These are phyloP conservation scores for Mycotypha africana DNA, from an alignment of 371 early-diverging fungal genomes.

Conservation along the genomic window DNA sequence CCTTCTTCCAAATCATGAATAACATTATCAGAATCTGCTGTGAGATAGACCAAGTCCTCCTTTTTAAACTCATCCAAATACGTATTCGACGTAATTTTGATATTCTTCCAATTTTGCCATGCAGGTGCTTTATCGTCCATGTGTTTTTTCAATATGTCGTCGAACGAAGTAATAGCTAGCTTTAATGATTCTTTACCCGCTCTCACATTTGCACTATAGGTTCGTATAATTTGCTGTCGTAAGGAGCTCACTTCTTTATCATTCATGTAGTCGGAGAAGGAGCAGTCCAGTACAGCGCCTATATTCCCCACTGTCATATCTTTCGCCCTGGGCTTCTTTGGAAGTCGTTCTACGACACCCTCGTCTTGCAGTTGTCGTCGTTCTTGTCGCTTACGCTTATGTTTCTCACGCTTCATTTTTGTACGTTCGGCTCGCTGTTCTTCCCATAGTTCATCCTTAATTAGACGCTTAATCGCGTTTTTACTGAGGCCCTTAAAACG, in stretches of 20 bases:
- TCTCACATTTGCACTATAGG: constrained; percentile 62
- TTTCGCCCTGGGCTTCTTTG: constrained; percentile 23
- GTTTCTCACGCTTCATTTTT: constrained; percentile 24
- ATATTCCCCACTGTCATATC: constrained; percentile 27
- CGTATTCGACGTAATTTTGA: constrained; percentile 32
- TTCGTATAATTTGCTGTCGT: constrained; percentile 60
- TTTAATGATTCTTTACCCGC: constrained; percentile 41
- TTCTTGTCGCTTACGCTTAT: constrained; percentile 27
- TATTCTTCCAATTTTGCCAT: constrained; percentile 36
- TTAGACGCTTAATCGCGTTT: constrained; percentile 34
- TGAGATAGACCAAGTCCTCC: constrained; percentile 75
- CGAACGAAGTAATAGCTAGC: constrained; percentile 44
- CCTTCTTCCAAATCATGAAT: constrained; percentile 61
- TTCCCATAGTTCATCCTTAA: constrained; percentile 36
- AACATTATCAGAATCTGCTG: constrained; percentile 82
- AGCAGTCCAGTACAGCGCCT: constrained; percentile 65
- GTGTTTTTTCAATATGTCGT: constrained; percentile 25
- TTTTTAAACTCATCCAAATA: constrained; percentile 42
- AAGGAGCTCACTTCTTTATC: constrained; percentile 68
- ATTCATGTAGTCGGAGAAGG: constrained; percentile 74
- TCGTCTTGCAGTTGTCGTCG: constrained; percentile 24
- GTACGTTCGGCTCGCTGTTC: constrained; percentile 22
- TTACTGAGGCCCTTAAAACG: constrained; percentile 35
- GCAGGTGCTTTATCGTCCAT: constrained; percentile 42
- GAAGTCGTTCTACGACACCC: constrained; percentile 27